Conservation (phyloP, 179 eudicot species). For the Silene vulgaris region DNA sequence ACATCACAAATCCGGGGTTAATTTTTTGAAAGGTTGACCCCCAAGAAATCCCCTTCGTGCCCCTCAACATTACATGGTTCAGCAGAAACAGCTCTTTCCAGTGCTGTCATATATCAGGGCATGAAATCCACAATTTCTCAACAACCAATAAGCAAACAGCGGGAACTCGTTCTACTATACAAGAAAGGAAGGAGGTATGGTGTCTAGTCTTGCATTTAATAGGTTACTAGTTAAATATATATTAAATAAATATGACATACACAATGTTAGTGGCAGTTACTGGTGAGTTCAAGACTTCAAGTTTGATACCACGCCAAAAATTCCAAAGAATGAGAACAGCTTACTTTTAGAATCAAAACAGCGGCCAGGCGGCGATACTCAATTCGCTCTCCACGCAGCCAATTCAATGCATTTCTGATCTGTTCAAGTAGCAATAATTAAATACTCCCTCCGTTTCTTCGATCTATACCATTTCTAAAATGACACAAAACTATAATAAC, state of each 20-base stretch:
- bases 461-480: not conserved
- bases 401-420: conserved; percentile 81
- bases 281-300: not conserved
- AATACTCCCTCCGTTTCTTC: not conserved
- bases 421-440: conserved; percentile 29
- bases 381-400: conserved; percentile 81
- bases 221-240: not conserved
- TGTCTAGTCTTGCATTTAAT: not conserved
- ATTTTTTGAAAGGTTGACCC: not conserved
- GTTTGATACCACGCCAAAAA: not conserved
- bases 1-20: not conserved
- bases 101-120: not conserved
- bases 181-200: not conserved
- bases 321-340: conserved; percentile 17
- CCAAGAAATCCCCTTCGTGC: not conserved
- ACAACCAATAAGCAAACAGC: not conserved
- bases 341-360: conserved; percentile 83
- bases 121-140: not conserved
- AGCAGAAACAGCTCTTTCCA: not conserved
- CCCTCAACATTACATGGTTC: not conserved
- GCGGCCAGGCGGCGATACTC: conserved; percentile 97
- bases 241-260: not conserved
- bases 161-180: not conserved
- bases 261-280: not conserved
- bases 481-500: not conserved